Conservation (phyloP, 2,329 filamentous ascomycete species). For the Coniochaeta sp. region DNA sequence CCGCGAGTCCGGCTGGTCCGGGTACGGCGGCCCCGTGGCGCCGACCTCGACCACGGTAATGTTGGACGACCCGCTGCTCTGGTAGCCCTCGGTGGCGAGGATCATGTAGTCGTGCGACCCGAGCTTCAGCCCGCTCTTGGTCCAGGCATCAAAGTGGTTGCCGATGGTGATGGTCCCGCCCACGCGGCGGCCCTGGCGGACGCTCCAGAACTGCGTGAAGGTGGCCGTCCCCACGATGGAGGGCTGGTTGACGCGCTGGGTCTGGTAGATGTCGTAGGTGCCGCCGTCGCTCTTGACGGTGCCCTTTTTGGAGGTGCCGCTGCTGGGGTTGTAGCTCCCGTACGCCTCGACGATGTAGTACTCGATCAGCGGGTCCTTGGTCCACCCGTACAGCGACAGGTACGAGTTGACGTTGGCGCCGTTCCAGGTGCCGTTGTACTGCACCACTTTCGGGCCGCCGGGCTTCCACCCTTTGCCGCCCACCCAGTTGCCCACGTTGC, state of each 20-base stretch:
- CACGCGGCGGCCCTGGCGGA: conserved; percentile 37
- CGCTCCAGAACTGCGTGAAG: conserved; percentile 43
- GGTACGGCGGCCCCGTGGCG: conserved; percentile 6
- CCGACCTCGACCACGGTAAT: conserved; percentile 25
- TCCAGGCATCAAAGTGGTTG: conserved; percentile 47
- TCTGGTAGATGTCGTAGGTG: conserved; percentile 43
- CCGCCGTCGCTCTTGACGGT: conserved; percentile 42
- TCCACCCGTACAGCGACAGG: conserved; percentile 54
- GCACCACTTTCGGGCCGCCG: conserved; percentile 30
- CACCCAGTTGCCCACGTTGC: conserved; percentile 42
- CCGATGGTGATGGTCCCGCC: conserved; percentile 42
- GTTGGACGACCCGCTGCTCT: conserved; percentile 15
- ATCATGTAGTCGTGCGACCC: conserved; percentile 45
- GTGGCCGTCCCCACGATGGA: conserved; percentile 42
- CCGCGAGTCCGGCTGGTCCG: not conserved
- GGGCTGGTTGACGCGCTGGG: conserved; percentile 38
- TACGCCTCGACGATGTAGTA: conserved; percentile 51
- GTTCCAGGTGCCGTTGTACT: conserved; percentile 25
- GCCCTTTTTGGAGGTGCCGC: conserved; percentile 35
- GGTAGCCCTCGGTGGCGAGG: conserved; percentile 38
- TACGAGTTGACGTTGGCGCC: conserved; percentile 29
- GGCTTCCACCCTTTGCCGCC: conserved; percentile 51
- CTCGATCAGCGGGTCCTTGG: conserved; percentile 40
- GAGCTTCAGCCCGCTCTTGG: conserved; percentile 34
- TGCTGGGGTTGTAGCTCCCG: conserved; percentile 38